Percentiles rank a stretch among this genome's conserved stretches.
Evolutionary conservation across 2,329 filamentous ascomycete genomes (phyloP).

Genomic region (Aspergillus arachidicola): DNA sequence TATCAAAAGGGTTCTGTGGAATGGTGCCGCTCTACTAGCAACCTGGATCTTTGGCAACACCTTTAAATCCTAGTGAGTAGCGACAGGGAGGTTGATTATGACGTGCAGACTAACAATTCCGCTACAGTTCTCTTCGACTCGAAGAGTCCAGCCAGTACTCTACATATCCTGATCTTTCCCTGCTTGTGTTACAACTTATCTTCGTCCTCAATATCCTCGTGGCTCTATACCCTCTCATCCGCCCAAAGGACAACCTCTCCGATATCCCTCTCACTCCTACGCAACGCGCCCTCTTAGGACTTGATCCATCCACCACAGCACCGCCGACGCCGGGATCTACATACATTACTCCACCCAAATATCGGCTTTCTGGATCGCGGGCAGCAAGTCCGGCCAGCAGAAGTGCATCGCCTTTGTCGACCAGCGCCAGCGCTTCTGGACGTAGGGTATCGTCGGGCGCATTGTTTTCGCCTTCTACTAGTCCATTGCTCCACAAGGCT

Average conservation of each 20-base stretch:
- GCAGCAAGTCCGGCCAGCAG: slow-evolving; percentile 44
- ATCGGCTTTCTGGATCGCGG: slow-evolving; percentile 70
- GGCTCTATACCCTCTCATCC: slow-evolving; percentile 72
- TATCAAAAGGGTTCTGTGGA: slow-evolving; percentile 69
- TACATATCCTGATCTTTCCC: slow-evolving; percentile 46
- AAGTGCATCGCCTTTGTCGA: slow-evolving; percentile 41
- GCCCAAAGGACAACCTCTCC: slow-evolving; percentile 72
- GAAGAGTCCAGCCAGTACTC: slow-evolving; percentile 38
- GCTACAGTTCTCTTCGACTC: slow-evolving; percentile 38
- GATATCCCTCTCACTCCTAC: slow-evolving; percentile 91
- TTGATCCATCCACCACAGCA: slow-evolving; percentile 68
- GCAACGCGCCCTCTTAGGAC: slow-evolving; percentile 81
- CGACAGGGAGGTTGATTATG: not conserved
- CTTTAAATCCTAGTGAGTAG: slow-evolving; percentile 41
- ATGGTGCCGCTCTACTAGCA: slow-evolving; percentile 58
- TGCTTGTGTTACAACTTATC: slow-evolving; percentile 63
- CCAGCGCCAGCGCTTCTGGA: slow-evolving; percentile 37
- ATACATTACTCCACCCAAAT: slow-evolving; percentile 85
- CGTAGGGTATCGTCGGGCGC: slow-evolving; percentile 45
- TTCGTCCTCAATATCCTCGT: slow-evolving; percentile 70
- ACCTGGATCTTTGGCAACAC: slow-evolving; percentile 50
- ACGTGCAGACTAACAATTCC: slow-evolving; percentile 17
- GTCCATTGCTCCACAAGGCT: slow-evolving; percentile 69
- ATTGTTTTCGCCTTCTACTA: slow-evolving; percentile 57
- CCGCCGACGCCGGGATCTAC: slow-evolving; percentile 68